phyloP scores from a whole-genome alignment of 352 stramenopile genomes.

The Blastocystis sp. region DNA sequence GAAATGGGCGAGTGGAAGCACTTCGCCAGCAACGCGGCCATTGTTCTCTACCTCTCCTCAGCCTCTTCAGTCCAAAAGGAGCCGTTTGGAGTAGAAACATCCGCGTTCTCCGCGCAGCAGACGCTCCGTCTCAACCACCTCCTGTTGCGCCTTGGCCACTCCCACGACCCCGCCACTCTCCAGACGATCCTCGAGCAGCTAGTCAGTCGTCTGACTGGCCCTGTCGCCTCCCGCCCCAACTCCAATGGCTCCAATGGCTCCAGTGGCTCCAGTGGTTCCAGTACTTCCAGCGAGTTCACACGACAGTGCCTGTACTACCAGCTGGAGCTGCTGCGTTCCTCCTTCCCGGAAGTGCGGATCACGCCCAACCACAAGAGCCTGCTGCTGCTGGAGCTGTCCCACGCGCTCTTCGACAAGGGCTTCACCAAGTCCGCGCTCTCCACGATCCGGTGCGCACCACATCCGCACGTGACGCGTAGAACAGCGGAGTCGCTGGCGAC shows the following conservation, averaged over 20 bases:
- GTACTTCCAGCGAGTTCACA: neutral
- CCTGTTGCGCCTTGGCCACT: neutral
- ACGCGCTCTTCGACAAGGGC: constrained; percentile 20
- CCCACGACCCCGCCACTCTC: neutral
- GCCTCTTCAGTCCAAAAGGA: constrained; percentile 6
- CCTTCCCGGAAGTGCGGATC: neutral
- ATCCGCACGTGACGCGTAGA: neutral
- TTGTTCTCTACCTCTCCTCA: neutral
- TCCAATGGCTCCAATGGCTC: too few species aligned
- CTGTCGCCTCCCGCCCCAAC: neutral
- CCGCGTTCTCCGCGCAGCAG: neutral
- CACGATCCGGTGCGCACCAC: neutral
- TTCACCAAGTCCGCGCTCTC: constrained; percentile 17
- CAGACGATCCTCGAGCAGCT: neutral
- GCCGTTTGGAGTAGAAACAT: neutral
- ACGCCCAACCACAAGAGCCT: constrained; percentile 19
- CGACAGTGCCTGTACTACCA: constrained; percentile 3
- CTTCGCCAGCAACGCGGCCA: neutral
- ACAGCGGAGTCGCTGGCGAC: constrained; percentile 3
- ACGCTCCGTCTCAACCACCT: neutral
- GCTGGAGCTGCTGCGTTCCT: constrained; percentile 44
- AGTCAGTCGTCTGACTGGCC: neutral
- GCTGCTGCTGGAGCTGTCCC: constrained; percentile 13
- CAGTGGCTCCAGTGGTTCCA: neutral
- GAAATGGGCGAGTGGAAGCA: neutral